Conservation (phyloP, 768 basidiomycete species). For the Coprinopsis cinerea region DNA sequence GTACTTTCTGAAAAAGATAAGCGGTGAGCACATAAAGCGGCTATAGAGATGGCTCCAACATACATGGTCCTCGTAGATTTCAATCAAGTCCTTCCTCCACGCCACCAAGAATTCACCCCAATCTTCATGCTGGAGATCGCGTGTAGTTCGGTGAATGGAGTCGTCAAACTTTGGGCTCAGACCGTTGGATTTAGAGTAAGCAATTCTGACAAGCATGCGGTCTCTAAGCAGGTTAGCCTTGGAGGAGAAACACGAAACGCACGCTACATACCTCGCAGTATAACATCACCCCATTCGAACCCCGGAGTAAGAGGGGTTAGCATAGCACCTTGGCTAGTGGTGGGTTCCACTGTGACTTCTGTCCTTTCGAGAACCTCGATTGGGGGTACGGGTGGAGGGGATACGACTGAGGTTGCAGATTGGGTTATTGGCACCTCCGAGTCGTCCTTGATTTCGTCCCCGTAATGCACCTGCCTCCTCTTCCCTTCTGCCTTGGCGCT, state of each 20-base stretch:
- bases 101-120: slow-evolving; percentile 84
- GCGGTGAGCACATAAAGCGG: slow-evolving; percentile 9
- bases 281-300: slow-evolving; percentile 42
- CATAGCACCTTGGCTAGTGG: slow-evolving; percentile 62
- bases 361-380: slow-evolving; percentile 60
- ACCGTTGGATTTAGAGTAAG: slow-evolving; percentile 51
- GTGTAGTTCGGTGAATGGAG: slow-evolving; percentile 54
- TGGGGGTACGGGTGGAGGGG: slow-evolving; percentile 44
- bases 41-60: slow-evolving; percentile 19
- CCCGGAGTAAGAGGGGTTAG: slow-evolving; percentile 18
- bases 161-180: slow-evolving; percentile 59
- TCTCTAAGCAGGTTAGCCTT: slow-evolving; percentile 42
- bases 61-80: slow-evolving; percentile 85
- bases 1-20: slow-evolving; percentile 39
- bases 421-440: not conserved
- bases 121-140: slow-evolving; percentile 54
- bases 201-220: slow-evolving; percentile 81
- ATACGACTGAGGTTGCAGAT: not conserved
- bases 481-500: slow-evolving; percentile 20
- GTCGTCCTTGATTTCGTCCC: slow-evolving; percentile 16
- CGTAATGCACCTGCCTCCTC: slow-evolving; percentile 35
- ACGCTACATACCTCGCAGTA: slow-evolving; percentile 63
- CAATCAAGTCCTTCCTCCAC: slow-evolving; percentile 72
- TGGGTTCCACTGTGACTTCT: slow-evolving; percentile 48
- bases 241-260: slow-evolving; percentile 3